phyloP scores from a whole-genome alignment of 192 early-diverging fungal species.

The Gigaspora rosea region DNA sequence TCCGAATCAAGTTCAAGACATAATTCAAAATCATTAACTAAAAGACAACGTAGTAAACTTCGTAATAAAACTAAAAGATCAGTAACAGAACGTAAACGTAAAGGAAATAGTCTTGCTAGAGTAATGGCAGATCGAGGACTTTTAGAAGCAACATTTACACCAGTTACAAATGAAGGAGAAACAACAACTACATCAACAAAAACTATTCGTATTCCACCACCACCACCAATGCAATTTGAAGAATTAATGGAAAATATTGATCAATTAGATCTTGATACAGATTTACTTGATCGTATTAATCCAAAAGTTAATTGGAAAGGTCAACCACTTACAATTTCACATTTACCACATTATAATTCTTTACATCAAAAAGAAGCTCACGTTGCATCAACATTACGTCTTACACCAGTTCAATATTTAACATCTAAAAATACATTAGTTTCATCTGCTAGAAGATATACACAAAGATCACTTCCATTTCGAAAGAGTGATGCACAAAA shows the following conservation, averaged over 20 bases:
- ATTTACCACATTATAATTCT: conserved; percentile 41
- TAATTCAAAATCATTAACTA: not conserved
- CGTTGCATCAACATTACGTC: conserved; percentile 78
- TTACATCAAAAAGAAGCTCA: conserved; percentile 68
- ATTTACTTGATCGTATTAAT: not conserved
- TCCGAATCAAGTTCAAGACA: not conserved
- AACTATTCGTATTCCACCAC: not conserved
- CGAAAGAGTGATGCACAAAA: conserved; percentile 92
- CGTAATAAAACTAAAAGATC: conserved; percentile 12
- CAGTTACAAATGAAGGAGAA: not conserved
- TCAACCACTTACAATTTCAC: conserved; percentile 9
- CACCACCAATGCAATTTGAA: conserved; percentile 7
- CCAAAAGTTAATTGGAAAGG: conserved; percentile 26
- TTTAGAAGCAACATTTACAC: not conserved
- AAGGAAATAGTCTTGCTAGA: conserved; percentile 16
- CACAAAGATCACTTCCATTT: conserved; percentile 52
- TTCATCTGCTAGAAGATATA: conserved; percentile 52
- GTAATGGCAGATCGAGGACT: conserved; percentile 25
- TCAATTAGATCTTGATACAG: not conserved
- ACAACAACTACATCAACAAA: too few species aligned
- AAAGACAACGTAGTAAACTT: not conserved
- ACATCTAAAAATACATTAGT: conserved; percentile 80
- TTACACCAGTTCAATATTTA: conserved; percentile 83
- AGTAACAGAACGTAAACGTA: not conserved
- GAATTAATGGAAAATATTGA: conserved; percentile 2